A percentile compares a stretch with the other conserved stretches of the same genome.
Conservation (phyloP, 768 basidiomycete genomes). For the Suillus subalutaceus region DNA sequence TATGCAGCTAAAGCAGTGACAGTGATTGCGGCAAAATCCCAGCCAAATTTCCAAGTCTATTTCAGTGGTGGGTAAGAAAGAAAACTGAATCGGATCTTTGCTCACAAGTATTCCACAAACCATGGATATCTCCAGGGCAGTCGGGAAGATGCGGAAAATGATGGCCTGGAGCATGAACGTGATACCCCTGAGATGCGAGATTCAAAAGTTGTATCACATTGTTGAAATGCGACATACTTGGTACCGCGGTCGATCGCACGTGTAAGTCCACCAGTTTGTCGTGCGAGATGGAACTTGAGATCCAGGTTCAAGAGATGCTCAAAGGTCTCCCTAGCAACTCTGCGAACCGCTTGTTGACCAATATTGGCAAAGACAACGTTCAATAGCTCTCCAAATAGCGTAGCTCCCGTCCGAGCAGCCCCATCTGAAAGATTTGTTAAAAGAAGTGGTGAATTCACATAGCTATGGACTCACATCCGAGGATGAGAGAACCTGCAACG, state of each 20-base stretch:
- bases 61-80: slow-evolving; percentile 9
- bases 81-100: slow-evolving; percentile 5
- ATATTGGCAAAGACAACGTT: slow-evolving; percentile 97
- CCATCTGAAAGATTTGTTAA: slow-evolving; percentile 61
- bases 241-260: slow-evolving; percentile 97
- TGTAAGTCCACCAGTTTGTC: slow-evolving; percentile 95
- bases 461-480: slow-evolving; percentile 74
- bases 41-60: slow-evolving; percentile 96
- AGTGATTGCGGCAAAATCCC: slow-evolving; percentile 95
- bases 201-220: background rate
- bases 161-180: slow-evolving; percentile 93
- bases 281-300: slow-evolving; percentile 86
- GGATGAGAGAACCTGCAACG: slow-evolving; percentile 84
- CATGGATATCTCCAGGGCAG: slow-evolving; percentile 93
- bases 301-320: slow-evolving; percentile 91
- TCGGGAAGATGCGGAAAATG: slow-evolving; percentile 93
- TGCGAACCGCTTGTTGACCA: slow-evolving; percentile 91
- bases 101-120: slow-evolving; percentile 96
- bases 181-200: slow-evolving; percentile 69
- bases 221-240: slow-evolving; percentile 57
- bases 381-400: slow-evolving; percentile 86
- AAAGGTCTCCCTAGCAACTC: slow-evolving; percentile 95
- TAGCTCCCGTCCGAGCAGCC: slow-evolving; percentile 85
- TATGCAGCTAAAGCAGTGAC: slow-evolving; percentile 84
- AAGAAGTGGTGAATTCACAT: slow-evolving; percentile 5